Percentiles rank a stretch among this genome's conserved stretches.
Evolutionary conservation across 176 grass and related monocot genomes (phyloP).

Genomic region (Oryza rufipogon): DNA sequence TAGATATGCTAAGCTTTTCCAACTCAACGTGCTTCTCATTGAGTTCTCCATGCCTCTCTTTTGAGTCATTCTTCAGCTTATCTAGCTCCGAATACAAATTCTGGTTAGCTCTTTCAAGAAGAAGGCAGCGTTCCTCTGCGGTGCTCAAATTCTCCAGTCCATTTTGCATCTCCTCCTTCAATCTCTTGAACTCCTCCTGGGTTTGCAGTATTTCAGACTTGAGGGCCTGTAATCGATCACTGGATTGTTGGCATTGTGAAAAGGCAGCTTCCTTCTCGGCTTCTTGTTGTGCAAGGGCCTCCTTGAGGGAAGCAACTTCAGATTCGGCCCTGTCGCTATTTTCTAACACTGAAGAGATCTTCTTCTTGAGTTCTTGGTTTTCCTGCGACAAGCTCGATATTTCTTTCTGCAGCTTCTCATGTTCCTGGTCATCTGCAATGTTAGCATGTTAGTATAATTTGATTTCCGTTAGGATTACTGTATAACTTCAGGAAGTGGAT

Average conservation of each 20-base stretch:
- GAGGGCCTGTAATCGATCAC: slow-evolving; percentile 57
- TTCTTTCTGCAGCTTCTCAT: slow-evolving; percentile 77
- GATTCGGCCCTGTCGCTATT: slow-evolving; percentile 60
- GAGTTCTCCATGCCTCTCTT: slow-evolving; percentile 60
- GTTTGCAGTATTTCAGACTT: slow-evolving; percentile 73
- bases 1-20: slow-evolving; percentile 72
- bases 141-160: slow-evolving; percentile 57
- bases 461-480: slow-evolving; percentile 11
- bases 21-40: slow-evolving; percentile 70
- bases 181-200: slow-evolving; percentile 80
- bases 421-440: slow-evolving; percentile 62
- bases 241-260: slow-evolving; percentile 68
- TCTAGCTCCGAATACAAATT: slow-evolving; percentile 66
- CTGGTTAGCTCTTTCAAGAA: slow-evolving; percentile 69
- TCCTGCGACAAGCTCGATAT: slow-evolving; percentile 74
- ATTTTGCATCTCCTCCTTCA: slow-evolving; percentile 76
- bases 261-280: slow-evolving; percentile 66
- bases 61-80: slow-evolving; percentile 60
- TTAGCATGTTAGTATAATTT: slow-evolving; percentile 18
- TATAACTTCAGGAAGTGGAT: slow-evolving; percentile 1
- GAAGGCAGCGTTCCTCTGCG: slow-evolving; percentile 58
- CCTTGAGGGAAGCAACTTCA: slow-evolving; percentile 63
- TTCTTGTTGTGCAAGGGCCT: slow-evolving; percentile 61
- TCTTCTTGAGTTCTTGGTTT: slow-evolving; percentile 90
- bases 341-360: slow-evolving; percentile 56